Percentiles rank a stretch among this genome's conserved stretches.
Evolutionary conservation across 805 yeast genomes (phyloP).

Genomic region (Ogataea corticis): DNA sequence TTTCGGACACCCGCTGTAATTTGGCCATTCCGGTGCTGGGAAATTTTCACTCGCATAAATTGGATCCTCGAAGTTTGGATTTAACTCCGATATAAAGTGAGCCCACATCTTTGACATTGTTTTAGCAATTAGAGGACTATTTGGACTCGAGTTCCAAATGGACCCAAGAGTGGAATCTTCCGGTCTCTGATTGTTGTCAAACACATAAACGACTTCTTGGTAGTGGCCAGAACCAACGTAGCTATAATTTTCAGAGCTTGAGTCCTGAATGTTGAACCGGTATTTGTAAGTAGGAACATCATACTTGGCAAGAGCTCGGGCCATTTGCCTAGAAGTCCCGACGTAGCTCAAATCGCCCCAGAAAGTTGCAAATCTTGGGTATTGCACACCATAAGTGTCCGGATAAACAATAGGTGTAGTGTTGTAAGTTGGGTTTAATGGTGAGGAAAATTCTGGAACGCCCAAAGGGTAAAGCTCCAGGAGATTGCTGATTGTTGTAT

Average conservation of each 20-base stretch:
- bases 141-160: neutral
- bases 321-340: neutral
- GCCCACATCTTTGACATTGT: slow-evolving; percentile 2
- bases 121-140: neutral
- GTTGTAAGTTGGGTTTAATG: neutral
- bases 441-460: neutral
- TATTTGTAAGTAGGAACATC: neutral
- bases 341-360: neutral
- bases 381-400: neutral
- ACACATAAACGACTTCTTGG: slow-evolving; percentile 1
- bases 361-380: neutral
- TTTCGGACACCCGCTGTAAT: neutral
- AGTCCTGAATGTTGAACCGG: neutral
- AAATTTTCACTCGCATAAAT: neutral
- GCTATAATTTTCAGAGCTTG: neutral
- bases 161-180: neutral
- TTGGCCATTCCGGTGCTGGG: neutral
- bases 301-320: neutral
- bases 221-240: neutral
- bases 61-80: neutral
- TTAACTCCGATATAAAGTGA: neutral
- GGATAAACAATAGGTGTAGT: neutral
- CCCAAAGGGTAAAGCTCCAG: neutral
- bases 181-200: neutral
- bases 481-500: neutral